Evolutionary conservation across 352 stramenopile species (phyloP).

Genomic region (Globisporangium iwayamae): DNA sequence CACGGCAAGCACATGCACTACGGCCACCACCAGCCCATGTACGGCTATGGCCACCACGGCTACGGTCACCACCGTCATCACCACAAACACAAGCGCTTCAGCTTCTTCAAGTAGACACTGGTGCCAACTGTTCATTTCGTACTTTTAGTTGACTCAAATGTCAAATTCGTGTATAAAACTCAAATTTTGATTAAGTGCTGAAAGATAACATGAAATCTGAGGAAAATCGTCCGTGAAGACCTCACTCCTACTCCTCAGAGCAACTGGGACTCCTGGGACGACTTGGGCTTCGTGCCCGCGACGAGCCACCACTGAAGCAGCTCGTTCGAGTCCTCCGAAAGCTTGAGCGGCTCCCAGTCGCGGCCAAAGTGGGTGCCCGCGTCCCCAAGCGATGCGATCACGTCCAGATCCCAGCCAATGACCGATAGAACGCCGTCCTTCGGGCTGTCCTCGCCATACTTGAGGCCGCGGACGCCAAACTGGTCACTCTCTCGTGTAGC

Average conservation of each 20-base stretch:
- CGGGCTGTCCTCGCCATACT: constrained; percentile 20
- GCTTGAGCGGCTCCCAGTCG: constrained; percentile 14
- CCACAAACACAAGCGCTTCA: constrained; percentile 29
- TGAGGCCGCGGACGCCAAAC: constrained; percentile 8
- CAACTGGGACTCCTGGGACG: neutral
- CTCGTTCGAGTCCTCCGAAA: constrained; percentile 1
- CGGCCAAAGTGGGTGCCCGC: constrained; percentile 15
- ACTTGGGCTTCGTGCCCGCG: constrained; percentile 13
- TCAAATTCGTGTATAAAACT: neutral
- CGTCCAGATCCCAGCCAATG: constrained; percentile 12
- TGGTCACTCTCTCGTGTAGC: constrained; percentile 1
- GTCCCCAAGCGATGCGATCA: constrained; percentile 8
- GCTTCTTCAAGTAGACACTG: constrained; percentile 28
- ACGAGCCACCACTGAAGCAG: constrained; percentile 15
- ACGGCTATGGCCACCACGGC: constrained; percentile 9
- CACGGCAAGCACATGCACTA: constrained; percentile 23
- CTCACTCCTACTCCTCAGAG: neutral
- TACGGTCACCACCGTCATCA: constrained; percentile 16
- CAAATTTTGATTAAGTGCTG: neutral
- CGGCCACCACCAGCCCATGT: constrained; percentile 13
- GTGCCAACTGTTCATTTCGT: neutral
- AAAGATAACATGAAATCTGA: neutral
- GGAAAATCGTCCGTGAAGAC: neutral
- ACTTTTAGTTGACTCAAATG: neutral
- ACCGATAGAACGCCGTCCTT: constrained; percentile 12